Evolutionary conservation across 257 asterid species (phyloP).

Genomic region (Plantago major): DNA sequence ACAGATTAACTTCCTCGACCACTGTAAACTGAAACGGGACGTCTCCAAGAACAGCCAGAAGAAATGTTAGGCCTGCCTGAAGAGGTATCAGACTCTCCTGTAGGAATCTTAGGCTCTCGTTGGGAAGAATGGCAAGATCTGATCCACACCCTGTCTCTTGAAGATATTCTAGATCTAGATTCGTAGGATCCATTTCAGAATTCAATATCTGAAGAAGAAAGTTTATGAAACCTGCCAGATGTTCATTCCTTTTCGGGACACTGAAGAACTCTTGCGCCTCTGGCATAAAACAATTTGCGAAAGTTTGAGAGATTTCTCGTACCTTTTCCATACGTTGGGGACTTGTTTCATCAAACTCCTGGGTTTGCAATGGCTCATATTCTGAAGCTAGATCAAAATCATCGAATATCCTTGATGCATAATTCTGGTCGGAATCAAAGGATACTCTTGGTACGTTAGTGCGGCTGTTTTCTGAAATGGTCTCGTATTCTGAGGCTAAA

Average conservation of each 20-base stretch:
- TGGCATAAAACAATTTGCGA: background rate
- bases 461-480: background rate
- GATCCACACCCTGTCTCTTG: background rate
- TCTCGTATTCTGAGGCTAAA: background rate
- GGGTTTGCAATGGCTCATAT: too few species aligned
- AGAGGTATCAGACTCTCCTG: background rate
- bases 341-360: too few species aligned
- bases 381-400: too few species aligned
- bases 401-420: too few species aligned
- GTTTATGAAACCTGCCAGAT: slow-evolving; percentile 10
- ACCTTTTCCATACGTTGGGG: background rate
- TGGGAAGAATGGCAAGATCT: background rate
- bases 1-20: background rate
- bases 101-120: background rate
- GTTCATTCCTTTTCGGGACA: slow-evolving; percentile 4
- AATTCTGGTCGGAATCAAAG: too few species aligned
- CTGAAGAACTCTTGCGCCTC: slow-evolving; percentile 4
- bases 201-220: slow-evolving; percentile 7
- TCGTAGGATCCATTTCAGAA: background rate
- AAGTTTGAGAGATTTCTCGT: background rate
- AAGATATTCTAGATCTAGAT: background rate
- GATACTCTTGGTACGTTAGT: too few species aligned
- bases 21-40: background rate
- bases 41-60: slow-evolving; percentile 9
- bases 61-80: too few species aligned